Conservation (phyloP, 306 rosid species). For the Prunus mira region DNA sequence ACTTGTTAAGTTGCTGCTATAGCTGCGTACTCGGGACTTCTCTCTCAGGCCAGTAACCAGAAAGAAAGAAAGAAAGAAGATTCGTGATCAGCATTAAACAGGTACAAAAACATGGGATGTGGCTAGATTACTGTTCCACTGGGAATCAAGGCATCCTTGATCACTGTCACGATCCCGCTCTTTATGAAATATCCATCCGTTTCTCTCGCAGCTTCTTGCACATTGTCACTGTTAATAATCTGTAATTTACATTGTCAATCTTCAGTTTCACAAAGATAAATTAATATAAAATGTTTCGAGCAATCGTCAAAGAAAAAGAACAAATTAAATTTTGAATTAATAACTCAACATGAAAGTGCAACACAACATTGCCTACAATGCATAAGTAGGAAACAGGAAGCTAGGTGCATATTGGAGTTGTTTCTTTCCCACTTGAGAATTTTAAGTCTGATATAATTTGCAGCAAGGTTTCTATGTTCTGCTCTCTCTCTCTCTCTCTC, state of each 20-base stretch:
- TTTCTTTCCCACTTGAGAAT: background rate
- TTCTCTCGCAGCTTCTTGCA: slow-evolving; percentile 99
- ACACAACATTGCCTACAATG: background rate
- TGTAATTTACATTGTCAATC: slow-evolving; percentile 19
- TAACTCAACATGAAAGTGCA: background rate
- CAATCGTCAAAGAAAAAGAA: too few relatives aligned
- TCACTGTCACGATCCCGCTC: slow-evolving; percentile 89
- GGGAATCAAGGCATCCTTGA: slow-evolving; percentile 95
- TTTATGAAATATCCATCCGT: slow-evolving; percentile 96
- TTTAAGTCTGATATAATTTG: background rate
- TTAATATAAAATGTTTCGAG: background rate
- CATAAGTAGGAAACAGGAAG: background rate
- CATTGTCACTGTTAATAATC: slow-evolving; percentile 74
- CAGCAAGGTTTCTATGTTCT: too few relatives aligned
- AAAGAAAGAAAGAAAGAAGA: slow-evolving; percentile 1
- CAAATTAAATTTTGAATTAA: background rate
- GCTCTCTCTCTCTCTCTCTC: too few relatives aligned
- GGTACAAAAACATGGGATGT: background rate
- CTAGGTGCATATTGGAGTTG: background rate
- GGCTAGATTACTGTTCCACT: slow-evolving; percentile 70
- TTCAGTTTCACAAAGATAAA: background rate
- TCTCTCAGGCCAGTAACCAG: slow-evolving; percentile 8
- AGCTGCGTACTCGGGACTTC: background rate
- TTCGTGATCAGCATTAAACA: slow-evolving; percentile 5
- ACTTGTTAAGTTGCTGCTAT: slow-evolving; percentile 11